Conservation (phyloP, 306 rosid genomes). For the Alnus rubra region DNA sequence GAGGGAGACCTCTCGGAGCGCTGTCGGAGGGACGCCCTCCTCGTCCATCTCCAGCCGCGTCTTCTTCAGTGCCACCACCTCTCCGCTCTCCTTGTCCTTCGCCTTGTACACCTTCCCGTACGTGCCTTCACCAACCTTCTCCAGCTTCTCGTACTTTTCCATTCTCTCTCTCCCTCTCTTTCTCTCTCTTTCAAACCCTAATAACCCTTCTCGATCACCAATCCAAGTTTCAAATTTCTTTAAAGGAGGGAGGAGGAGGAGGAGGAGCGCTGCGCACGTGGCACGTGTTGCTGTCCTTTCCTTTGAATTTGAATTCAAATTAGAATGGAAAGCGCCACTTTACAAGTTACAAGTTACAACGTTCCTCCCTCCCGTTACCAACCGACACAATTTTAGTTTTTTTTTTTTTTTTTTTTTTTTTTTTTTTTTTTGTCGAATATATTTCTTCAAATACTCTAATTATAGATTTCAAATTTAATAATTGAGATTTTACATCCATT, state of each 20-base stretch:
- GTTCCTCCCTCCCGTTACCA: too few relatives aligned
- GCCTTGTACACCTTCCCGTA: slow-evolving; percentile 98
- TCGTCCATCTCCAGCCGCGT: slow-evolving; percentile 95
- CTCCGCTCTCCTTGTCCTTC: slow-evolving; percentile 69
- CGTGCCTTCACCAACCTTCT: slow-evolving; percentile 97
- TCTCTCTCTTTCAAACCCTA: not conserved
- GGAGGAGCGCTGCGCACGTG: not conserved
- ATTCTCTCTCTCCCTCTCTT: slow-evolving; percentile 6
- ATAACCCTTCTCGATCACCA: not conserved
- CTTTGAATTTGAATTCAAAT: not conserved
- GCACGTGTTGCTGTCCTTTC: not conserved
- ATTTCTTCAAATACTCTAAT: too few relatives aligned
- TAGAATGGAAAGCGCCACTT: not conserved
- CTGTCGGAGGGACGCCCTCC: slow-evolving; percentile 95
- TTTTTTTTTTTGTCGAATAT: too few relatives aligned
- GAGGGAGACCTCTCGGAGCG: slow-evolving; percentile 88
- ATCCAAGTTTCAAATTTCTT: not conserved
- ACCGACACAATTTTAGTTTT: too few relatives aligned
- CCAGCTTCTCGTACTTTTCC: slow-evolving; percentile 95
- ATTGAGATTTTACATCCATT: too few relatives aligned
- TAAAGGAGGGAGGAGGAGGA: not conserved
- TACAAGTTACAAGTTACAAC: too few relatives aligned
- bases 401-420: too few relatives aligned
- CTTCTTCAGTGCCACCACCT: slow-evolving; percentile 83
- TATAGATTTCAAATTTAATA: too few relatives aligned